A percentile compares a stretch with the other conserved stretches of the same genome.
These are phyloP conservation scores for Neonectria sp. DNA, from an alignment of 2,329 filamentous ascomycete species.

Conservation along the genomic window DNA sequence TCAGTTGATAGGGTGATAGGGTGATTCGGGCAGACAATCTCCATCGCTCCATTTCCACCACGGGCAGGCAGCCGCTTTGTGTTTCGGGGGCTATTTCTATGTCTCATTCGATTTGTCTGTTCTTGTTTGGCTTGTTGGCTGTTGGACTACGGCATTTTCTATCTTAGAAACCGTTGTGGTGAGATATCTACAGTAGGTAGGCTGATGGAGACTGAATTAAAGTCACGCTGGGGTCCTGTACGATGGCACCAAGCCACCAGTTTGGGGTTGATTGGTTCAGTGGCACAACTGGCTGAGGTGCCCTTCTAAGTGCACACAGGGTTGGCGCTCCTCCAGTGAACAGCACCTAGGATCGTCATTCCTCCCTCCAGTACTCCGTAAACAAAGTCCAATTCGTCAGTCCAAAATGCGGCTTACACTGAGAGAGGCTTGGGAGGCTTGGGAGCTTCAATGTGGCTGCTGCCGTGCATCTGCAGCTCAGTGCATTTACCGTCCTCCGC, in stretches of 20 bases:
- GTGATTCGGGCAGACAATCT: not conserved
- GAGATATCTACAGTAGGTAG: not conserved
- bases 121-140: not conserved
- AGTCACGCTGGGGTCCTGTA: not conserved
- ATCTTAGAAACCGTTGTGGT: not conserved
- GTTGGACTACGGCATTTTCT: not conserved
- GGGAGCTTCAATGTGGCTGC: not conserved
- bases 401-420: not conserved
- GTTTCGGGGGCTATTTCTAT: not conserved
- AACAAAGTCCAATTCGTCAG: not conserved
- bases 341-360: no score
- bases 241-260: not conserved
- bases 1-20: not conserved
- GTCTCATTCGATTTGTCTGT: not conserved
- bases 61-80: not conserved
- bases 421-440: no score
- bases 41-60: not conserved
- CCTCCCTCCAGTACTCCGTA: no score
- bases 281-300: not conserved
- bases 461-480: slow-evolving; percentile 3
- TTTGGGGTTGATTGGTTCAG: slow-evolving; percentile 5
- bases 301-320: not conserved
- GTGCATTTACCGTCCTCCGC: not conserved
- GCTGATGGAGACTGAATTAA: not conserved
- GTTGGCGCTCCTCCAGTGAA: not conserved